These are phyloP conservation scores for Phytophthora cactorum DNA, from an alignment of 352 stramenopile genomes.

Conservation along the genomic window DNA sequence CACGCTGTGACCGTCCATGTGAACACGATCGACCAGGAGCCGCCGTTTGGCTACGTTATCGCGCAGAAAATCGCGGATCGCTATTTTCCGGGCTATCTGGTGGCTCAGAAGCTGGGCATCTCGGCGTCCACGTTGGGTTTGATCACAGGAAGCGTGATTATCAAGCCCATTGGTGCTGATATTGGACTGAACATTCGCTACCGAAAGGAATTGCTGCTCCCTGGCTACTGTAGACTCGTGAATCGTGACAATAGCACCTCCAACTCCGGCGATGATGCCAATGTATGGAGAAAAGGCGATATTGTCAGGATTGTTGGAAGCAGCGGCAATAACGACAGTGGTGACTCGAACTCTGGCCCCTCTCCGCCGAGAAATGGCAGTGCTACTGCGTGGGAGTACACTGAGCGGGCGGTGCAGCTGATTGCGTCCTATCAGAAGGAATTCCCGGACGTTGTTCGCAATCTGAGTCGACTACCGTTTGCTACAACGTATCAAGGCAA, in stretches of 20 bases:
- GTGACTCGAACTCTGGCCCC: slow-evolving; percentile 2
- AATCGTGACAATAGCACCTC: slow-evolving; percentile 29
- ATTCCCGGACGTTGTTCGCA: slow-evolving; percentile 94
- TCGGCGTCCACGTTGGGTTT: slow-evolving; percentile 92
- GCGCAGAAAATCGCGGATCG: slow-evolving; percentile 93
- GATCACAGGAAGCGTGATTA: slow-evolving; percentile 93
- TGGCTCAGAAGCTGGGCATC: slow-evolving; percentile 93
- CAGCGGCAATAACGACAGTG: slow-evolving; percentile 36
- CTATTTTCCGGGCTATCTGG: slow-evolving; percentile 73
- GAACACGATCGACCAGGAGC: slow-evolving; percentile 92
- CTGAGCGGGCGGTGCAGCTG: slow-evolving; percentile 93
- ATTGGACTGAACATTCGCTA: slow-evolving; percentile 86
- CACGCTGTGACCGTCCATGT: slow-evolving; percentile 91
- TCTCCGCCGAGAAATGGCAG: slow-evolving; percentile 22
- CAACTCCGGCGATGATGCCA: slow-evolving; percentile 31
- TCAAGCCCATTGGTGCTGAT: slow-evolving; percentile 94
- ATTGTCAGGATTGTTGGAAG: slow-evolving; percentile 94
- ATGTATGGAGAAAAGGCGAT: slow-evolving; percentile 91
- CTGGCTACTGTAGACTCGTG: slow-evolving; percentile 92
- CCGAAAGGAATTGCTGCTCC: slow-evolving; percentile 87
- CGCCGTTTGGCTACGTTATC: slow-evolving; percentile 97
- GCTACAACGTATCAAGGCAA: slow-evolving; percentile 90
- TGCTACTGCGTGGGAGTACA: slow-evolving; percentile 96
- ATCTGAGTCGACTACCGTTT: slow-evolving; percentile 89
- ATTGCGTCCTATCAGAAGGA: slow-evolving; percentile 93